Base-by-base conservation (phyloP, 140 eudicot species). In the Oenanthe javanica region DNA sequence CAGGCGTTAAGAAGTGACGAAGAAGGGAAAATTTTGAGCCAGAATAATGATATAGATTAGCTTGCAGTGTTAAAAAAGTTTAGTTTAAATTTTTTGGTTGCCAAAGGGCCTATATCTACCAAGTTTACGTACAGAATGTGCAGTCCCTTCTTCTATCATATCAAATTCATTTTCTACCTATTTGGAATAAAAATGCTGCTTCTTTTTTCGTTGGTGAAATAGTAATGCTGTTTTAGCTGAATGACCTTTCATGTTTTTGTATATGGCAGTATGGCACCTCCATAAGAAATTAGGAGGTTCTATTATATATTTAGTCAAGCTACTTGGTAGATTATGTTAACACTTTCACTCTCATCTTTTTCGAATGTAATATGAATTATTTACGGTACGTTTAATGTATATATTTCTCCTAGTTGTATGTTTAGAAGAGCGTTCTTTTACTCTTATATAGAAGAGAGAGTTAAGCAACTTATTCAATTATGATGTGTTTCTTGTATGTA, bases 1-100 rank as follows among this genome's bases (percentile, higher is more conserved):
- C 38, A 61, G 48, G 78, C 54, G 77, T 78, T 80, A 31, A 57
- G 48, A 57, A 66, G 69, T 46, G 36, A 72, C 61, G 76, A 75
- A 72, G 46, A 36, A 8, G 77, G 79, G 85, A 51, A 78, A 81
- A 51, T 81, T 83, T 49, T 71, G 82, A 83, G 85, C 84, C 72
- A 76, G 64, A 83, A 85, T 87, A 80, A 75, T 83, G 84, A 79
- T 48, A 78, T 21, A 49, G 72, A 57, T 6, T 43, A 77, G 50
- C 80, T 49, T 75, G 59, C 54, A 75, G 79, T 47, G 43, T 25
- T 46, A 2, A 13, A 14, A 23, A 49, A 9, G 49, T 61, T 75
- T 75, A 75, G 78, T 27, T 75, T 43, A 25, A 19, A 4, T 36
- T 11, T 72, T 72, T 72, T 43, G 77, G 4, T 43, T 19, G 52